A percentile compares a stretch with the other conserved stretches of the same genome.
These are phyloP conservation scores for Talaromyces sp. DNA, from an alignment of 2,329 filamentous ascomycete species.

Conservation along the genomic window DNA sequence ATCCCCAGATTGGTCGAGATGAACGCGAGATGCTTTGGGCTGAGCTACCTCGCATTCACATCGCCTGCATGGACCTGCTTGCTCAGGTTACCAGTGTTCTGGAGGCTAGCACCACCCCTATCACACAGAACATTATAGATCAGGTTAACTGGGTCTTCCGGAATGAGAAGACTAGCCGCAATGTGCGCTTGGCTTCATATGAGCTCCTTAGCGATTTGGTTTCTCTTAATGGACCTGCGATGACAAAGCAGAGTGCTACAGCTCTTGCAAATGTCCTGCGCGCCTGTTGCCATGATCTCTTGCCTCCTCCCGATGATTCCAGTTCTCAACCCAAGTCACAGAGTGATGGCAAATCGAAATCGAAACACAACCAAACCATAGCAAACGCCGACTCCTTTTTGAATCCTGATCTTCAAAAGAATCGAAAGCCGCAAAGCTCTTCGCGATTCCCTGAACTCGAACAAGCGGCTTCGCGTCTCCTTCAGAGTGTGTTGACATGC, in stretches of 20 bases:
- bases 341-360: slow-evolving; percentile 45
- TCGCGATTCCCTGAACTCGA: slow-evolving; percentile 49
- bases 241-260: slow-evolving; percentile 67
- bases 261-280: slow-evolving; percentile 65
- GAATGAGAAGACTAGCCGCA: slow-evolving; percentile 51
- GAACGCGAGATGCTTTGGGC: slow-evolving; percentile 80
- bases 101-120: slow-evolving; percentile 58
- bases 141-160: slow-evolving; percentile 72
- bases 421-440: slow-evolving; percentile 20
- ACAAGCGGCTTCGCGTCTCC: slow-evolving; percentile 61
- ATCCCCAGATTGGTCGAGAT: slow-evolving; percentile 73
- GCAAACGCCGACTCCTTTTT: slow-evolving; percentile 74
- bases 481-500: slow-evolving; percentile 64
- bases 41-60: slow-evolving; percentile 72
- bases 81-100: slow-evolving; percentile 61
- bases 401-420: slow-evolving; percentile 44
- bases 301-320: slow-evolving; percentile 53
- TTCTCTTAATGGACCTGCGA: slow-evolving; percentile 62
- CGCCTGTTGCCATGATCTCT: slow-evolving; percentile 73
- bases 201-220: slow-evolving; percentile 61
- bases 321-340: slow-evolving; percentile 26
- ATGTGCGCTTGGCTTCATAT: slow-evolving; percentile 66
- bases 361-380: slow-evolving; percentile 38
- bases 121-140: slow-evolving; percentile 68
- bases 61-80: slow-evolving; percentile 68